Evolutionary conservation across 2,329 filamentous ascomycete species (phyloP), one percentile per base, ranked within the genome.

Genomic region (Colletotrichum sp.): DNA sequence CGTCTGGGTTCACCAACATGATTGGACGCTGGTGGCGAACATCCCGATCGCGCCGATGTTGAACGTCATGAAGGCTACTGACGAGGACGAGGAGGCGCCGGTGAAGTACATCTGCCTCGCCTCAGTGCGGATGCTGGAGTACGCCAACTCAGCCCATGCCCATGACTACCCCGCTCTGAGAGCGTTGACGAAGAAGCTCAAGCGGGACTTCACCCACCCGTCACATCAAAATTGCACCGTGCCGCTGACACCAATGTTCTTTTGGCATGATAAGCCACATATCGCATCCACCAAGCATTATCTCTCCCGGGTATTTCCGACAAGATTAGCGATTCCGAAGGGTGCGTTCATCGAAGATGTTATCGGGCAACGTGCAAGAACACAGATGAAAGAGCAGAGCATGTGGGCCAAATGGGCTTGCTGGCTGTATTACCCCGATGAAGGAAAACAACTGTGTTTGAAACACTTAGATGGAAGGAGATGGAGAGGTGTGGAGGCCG

Each of bases 221-320:
- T 62, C 24, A 24, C 66, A 12, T 30, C 68, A n/a, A n/a, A 28
- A 28, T 18, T 76, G 79, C 16, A 59, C 16, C 16, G 80, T 91
- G 1, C 87, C 88, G 0, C 80, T 91, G 55, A 91, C 90, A 1
- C 90, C 90, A 0, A 84, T 91, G 70, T 91, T 90, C 81, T 90
- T 91, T 79, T 91, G 90, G 90, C 89, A 91, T 71, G 90, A 91
- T 76, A 91, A 91, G 78, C 89, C 90, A 1, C 90, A 91, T 72
- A 75, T 91, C 4, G 89, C 87, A 1, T 86, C 85, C 5, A 87
- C 84, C 0, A 78, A 81, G 2, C 90, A 91, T 77, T 91, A 91
- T 71, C 83, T 91, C 1, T 78, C 82, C 1, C 83, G 86, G 1
- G 86, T 91, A 2, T 91, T 91, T 65, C 86, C 89, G 0, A 87